A percentile compares a stretch with the other conserved stretches of the same genome.
Evolutionary conservation across 2,329 filamentous ascomycete species (phyloP).

Genomic region (Rugonectria rugulosa): DNA sequence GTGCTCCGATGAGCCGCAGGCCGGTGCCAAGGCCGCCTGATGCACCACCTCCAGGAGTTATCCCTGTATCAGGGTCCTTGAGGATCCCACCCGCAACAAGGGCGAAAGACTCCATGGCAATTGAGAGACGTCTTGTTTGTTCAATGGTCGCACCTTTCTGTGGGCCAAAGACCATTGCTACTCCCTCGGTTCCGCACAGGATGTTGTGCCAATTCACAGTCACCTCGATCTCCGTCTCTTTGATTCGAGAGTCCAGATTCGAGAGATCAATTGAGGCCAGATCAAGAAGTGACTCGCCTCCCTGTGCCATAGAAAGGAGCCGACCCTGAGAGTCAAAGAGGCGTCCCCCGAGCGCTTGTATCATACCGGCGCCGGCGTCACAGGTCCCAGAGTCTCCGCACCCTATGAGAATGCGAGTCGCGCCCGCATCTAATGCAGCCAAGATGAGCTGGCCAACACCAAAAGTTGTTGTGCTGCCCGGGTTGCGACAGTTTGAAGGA

Average conservation of each 20-base stretch:
- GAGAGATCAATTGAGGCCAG: conserved; percentile 51
- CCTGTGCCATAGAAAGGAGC: conserved; percentile 47
- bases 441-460: conserved; percentile 59
- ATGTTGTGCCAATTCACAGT: conserved; percentile 61
- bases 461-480: conserved; percentile 57
- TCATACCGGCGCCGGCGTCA: conserved; percentile 61
- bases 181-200: conserved; percentile 56
- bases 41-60: conserved; percentile 56
- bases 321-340: conserved; percentile 49
- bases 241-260: conserved; percentile 41
- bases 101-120: conserved; percentile 53
- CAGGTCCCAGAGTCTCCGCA: conserved; percentile 63
- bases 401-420: conserved; percentile 55
- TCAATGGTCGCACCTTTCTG: conserved; percentile 57
- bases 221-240: conserved; percentile 51
- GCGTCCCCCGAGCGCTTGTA: conserved; percentile 58
- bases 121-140: conserved; percentile 52
- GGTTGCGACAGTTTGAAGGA: conserved; percentile 52
- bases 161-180: conserved; percentile 58
- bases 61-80: conserved; percentile 44
- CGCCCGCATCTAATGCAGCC: conserved; percentile 55
- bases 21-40: conserved; percentile 61
- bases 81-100: conserved; percentile 44
- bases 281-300: conserved; percentile 48
- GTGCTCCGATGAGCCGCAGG: conserved; percentile 56